Evolutionary conservation across 2,329 filamentous ascomycete species (phyloP).

Genomic region (Pseudopyricularia cyperi): DNA sequence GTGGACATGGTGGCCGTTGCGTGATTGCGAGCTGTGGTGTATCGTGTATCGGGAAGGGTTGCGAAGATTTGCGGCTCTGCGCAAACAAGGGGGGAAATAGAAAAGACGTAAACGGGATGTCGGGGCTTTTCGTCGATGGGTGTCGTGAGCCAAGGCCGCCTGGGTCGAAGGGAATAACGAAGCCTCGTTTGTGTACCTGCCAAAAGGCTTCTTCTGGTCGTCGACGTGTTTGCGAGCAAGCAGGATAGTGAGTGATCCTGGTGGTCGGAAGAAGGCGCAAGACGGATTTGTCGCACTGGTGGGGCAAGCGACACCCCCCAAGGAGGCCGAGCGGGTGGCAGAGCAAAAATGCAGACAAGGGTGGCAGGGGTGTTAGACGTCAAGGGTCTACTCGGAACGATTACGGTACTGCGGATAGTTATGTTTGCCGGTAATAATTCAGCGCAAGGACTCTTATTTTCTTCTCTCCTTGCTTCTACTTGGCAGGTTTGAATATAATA

Average conservation of each 20-base stretch:
- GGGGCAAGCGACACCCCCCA: constrained; percentile 3
- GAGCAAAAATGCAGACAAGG: background rate
- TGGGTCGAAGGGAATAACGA: background rate
- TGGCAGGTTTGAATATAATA: no score
- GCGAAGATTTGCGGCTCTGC: no score
- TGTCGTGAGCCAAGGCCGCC: no score
- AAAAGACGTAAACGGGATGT: background rate
- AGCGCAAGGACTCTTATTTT: no score
- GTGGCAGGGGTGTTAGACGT: background rate
- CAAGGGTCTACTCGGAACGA: background rate
- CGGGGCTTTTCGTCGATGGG: background rate
- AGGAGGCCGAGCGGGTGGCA: background rate
- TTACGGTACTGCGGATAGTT: background rate
- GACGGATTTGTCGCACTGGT: background rate
- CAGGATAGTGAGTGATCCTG: background rate
- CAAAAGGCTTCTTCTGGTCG: background rate
- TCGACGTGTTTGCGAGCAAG: background rate
- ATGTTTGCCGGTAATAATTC: no score
- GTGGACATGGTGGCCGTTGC: constrained; percentile 23
- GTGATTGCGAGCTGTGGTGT: background rate
- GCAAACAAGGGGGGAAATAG: background rate
- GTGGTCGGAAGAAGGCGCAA: constrained; percentile 1
- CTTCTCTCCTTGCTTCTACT: background rate
- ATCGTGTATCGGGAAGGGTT: no score
- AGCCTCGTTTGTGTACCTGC: background rate